Evolutionary conservation across 495 filamentous ascomycete species (phyloP), one percentile per base, ranked within the genome.

Genomic region (Hypoxylon lienhwacheense): DNA sequence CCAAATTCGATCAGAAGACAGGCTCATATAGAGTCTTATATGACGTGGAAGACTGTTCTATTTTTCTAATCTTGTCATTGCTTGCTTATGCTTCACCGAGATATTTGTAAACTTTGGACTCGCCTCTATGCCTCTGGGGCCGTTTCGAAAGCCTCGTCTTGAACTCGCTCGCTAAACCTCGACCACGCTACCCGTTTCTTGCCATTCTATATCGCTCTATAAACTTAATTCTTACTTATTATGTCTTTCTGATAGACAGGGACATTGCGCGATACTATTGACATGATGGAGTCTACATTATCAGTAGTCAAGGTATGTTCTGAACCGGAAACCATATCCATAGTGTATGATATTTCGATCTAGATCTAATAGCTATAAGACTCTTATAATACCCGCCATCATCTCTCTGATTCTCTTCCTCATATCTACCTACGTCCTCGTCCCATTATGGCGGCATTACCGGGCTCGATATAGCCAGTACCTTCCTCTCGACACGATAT

Each of bases 371-470:
- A 35, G 7, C 22, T 46, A 29, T 43, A 96, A n/a, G 90, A 89
- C 86, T 2, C 70, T 96, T 36, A 68, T 91, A 57, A 74, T 91
- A 40, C 91, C 91, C 2, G 87, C 88, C 45, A 51, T 87, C 53
- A 86, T 93, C 67, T 87, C 90, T 29, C 76, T 90, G 42, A 65
- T 81, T 37, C 74, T 95, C 62, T 96, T 90, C 70, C 70, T 92
- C 64, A 53, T 87, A 35, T 67, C 85, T 37, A 84, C 82, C 43
- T 89, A 86, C 67, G 64, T 88, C 43, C 59, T 92, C 66, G 63
- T 91, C 29, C 91, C 91, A 2, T 71, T 89, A 59, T 87, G 89
- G 79, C 85, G 81, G 21, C 81, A 80, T 39, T 87, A 92, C 68
- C 87, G 84, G 51, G 76, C 78, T 55, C 85, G 88, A 46, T 92